Evolutionary conservation across 345 rosid species (phyloP).

Genomic region (Erucastrum elatum): DNA sequence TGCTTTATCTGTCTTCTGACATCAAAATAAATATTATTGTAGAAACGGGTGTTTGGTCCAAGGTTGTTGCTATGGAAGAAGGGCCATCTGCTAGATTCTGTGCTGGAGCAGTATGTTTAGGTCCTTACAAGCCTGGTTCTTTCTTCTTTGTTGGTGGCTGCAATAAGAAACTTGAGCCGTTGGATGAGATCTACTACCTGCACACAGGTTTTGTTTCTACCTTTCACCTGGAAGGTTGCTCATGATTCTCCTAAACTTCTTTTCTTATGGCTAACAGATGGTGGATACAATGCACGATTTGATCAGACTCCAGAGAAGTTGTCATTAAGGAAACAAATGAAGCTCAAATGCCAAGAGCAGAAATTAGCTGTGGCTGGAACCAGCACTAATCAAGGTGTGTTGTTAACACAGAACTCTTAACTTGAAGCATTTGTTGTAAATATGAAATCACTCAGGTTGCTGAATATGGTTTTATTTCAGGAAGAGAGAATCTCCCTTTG

Average conservation of each 20-base stretch:
- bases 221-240: slow-evolving; percentile 16
- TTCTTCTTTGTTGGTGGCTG: slow-evolving; percentile 87
- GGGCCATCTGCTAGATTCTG: slow-evolving; percentile 96
- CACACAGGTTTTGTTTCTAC: slow-evolving; percentile 60
- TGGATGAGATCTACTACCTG: slow-evolving; percentile 84
- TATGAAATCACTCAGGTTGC: background rate
- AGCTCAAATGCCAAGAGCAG: slow-evolving; percentile 79
- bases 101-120: slow-evolving; percentile 75
- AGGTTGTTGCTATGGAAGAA: slow-evolving; percentile 57
- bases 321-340: slow-evolving; percentile 82
- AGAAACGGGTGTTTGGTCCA: slow-evolving; percentile 87
- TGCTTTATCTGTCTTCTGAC: background rate
- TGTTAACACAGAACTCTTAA: slow-evolving; percentile 32
- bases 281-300: slow-evolving; percentile 40
- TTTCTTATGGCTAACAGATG: slow-evolving; percentile 46
- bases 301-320: slow-evolving; percentile 57
- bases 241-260: slow-evolving; percentile 1
- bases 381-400: slow-evolving; percentile 46
- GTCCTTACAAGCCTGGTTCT: slow-evolving; percentile 68
- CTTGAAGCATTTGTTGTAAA: background rate
- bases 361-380: slow-evolving; percentile 56
- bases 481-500: slow-evolving; percentile 48
- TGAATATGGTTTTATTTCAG: slow-evolving; percentile 45
- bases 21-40: slow-evolving; percentile 21
- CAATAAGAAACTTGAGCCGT: slow-evolving; percentile 85